Percentiles rank a stretch among this genome's conserved stretches.
phyloP scores from a whole-genome alignment of 2,329 filamentous ascomycete genomes.

The Penicillium sp. region DNA sequence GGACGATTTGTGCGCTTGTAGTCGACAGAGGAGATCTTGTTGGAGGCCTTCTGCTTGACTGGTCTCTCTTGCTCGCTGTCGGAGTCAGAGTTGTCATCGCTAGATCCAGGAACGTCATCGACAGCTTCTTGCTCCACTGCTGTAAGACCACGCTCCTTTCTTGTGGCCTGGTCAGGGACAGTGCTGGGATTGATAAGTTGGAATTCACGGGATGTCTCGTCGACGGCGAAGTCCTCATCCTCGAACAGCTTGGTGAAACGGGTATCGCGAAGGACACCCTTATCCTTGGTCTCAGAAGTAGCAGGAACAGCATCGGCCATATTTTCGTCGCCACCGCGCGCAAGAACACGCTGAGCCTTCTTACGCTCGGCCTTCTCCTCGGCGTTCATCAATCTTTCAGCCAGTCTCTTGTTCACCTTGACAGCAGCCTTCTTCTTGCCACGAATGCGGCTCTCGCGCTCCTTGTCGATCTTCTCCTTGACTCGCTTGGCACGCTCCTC shows the following conservation, averaged over 20 bases:
- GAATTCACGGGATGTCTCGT: slow-evolving; percentile 87
- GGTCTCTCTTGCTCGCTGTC: slow-evolving; percentile 31
- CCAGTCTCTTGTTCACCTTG: slow-evolving; percentile 79
- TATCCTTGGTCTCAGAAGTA: slow-evolving; percentile 40
- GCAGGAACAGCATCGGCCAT: slow-evolving; percentile 29
- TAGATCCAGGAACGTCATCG: slow-evolving; percentile 50
- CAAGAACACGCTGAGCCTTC: slow-evolving; percentile 48
- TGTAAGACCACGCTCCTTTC: slow-evolving; percentile 54
- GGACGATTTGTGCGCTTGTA: slow-evolving; percentile 56
- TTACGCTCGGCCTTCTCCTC: slow-evolving; percentile 57
- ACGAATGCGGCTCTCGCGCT: slow-evolving; percentile 89
- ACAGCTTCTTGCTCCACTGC: slow-evolving; percentile 63
- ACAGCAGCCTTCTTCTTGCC: slow-evolving; percentile 85
- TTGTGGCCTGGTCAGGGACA: slow-evolving; percentile 35
- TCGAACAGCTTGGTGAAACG: slow-evolving; percentile 90
- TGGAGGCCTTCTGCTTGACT: slow-evolving; percentile 32
- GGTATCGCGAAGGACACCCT: slow-evolving; percentile 73
- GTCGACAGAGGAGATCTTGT: slow-evolving; percentile 54
- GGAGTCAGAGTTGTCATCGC: slow-evolving; percentile 37
- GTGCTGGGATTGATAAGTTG: slow-evolving; percentile 86
- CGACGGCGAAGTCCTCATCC: slow-evolving; percentile 87
- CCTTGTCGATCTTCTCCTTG: slow-evolving; percentile 94
- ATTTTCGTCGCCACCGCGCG: slow-evolving; percentile 57
- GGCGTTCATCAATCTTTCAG: slow-evolving; percentile 60
- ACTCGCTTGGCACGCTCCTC: slow-evolving; percentile 88